Base-by-base conservation (phyloP, 441 rosid species). In the Mallotus japonicus region DNA sequence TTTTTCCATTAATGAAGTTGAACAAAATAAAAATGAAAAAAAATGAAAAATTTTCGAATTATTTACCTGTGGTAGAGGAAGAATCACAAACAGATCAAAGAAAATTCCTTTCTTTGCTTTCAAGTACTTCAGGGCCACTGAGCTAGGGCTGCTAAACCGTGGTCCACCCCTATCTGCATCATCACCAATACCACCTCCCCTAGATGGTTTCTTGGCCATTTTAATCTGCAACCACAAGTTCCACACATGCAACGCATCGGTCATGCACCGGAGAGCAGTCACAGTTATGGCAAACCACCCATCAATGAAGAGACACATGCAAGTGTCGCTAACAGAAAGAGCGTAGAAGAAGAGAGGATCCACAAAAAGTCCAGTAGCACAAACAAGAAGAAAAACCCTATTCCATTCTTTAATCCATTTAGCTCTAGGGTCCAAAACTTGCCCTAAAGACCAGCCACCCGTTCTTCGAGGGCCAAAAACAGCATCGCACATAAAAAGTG, bases 291-390 rank as follows among this genome's bases (percentile, higher is more conserved):
- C 93, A 49, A 92, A 88, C 97, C 96, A 90, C 5, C 99, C 93
- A 34, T 94, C 99, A 53, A 94, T 78, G 78, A 89, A 89, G 62
- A 94, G 88, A 77, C 96, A 92, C 92, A 85, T 85, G 67, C 85
- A 89, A 12, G 85, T 79, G 42, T 86, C 89, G 71, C 90, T 90
- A 15, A 94, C 73, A 4, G 97, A 89, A 32, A 94, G 78, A 14
- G 90, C 82, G 76, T 92, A 94, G 80, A 94, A 92, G 84, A 94
- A 94, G 44, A 94, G 92, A 17, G 99, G 99, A 81, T 94, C 99
- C 47, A 94, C 90, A 67, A 92, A 90, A 2, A 94, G 91, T 3
- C 96, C 97, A 8, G 90, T 81, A 11, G 93, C 92, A 44, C 96
- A 88, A 0, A 89, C 97, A 0, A 90, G 83, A 34, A 94, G 91